Conservation (phyloP, 257 asterid species). For the Dorcoceras hygrometricum region DNA sequence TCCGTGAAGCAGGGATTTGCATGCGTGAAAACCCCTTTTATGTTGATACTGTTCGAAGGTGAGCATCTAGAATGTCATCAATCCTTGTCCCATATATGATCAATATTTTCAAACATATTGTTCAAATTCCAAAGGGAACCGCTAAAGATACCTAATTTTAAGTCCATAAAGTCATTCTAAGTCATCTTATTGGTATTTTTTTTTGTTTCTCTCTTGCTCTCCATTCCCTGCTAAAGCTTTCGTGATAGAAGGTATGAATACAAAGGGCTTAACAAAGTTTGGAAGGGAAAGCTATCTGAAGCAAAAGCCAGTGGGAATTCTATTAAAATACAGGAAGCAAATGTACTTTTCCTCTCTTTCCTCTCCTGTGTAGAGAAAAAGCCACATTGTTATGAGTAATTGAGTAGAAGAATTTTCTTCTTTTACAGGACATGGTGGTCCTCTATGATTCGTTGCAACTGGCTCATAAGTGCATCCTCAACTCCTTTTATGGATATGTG, state of each 20-base stretch:
- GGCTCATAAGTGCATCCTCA: slow-evolving; percentile 98
- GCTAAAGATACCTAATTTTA: slow-evolving; percentile 15
- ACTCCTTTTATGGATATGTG: slow-evolving; percentile 97
- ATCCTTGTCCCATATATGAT: slow-evolving; percentile 17
- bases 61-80: slow-evolving; percentile 23
- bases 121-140: slow-evolving; percentile 14
- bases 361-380: slow-evolving; percentile 17
- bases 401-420: slow-evolving; percentile 22
- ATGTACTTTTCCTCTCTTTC: slow-evolving; percentile 42
- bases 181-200: slow-evolving; percentile 15
- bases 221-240: slow-evolving; percentile 50
- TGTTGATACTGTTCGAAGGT: slow-evolving; percentile 99
- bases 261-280: slow-evolving; percentile 92
- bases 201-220: slow-evolving; percentile 22
- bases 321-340: slow-evolving; percentile 95
- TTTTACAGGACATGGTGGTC: slow-evolving; percentile 87
- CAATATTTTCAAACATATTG: slow-evolving; percentile 6
- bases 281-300: slow-evolving; percentile 95
- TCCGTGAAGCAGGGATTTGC: slow-evolving; percentile 98
- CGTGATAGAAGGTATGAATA: slow-evolving; percentile 99
- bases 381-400: slow-evolving; percentile 18
- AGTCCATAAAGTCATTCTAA: slow-evolving; percentile 17
- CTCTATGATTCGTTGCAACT: slow-evolving; percentile 93
- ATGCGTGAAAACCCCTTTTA: slow-evolving; percentile 99
- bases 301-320: slow-evolving; percentile 92